Evolutionary conservation across 2,329 filamentous ascomycete species (phyloP).

Genomic region (Fusarium clavum): DNA sequence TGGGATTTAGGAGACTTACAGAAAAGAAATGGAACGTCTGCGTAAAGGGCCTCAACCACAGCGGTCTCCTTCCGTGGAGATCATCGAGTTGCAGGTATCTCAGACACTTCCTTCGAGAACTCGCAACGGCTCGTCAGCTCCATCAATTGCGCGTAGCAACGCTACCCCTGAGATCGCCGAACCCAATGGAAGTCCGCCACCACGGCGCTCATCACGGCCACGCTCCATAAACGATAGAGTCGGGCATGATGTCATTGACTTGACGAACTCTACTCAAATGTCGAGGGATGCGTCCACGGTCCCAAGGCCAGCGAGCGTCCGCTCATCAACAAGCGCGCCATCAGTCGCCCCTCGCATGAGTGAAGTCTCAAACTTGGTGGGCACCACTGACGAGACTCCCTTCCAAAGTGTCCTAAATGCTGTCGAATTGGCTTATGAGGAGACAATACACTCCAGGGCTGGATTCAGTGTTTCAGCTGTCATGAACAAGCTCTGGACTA

Average conservation of each 20-base stretch:
- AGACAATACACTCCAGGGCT: conserved; percentile 32
- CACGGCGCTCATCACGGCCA: conserved; percentile 32
- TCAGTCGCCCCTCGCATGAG: conserved; percentile 6
- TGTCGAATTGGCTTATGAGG: conserved; percentile 39
- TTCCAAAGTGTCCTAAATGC: conserved; percentile 48
- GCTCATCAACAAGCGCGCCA: conserved; percentile 10
- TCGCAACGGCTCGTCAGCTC: conserved; percentile 34
- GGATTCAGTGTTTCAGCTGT: conserved; percentile 39
- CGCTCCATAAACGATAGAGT: conserved; percentile 28
- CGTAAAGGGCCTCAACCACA: conserved; percentile 38
- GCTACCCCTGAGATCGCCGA: conserved; percentile 27
- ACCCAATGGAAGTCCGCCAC: conserved; percentile 14
- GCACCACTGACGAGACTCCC: conserved; percentile 32
- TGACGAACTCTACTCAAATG: not conserved
- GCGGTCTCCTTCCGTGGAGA: conserved; percentile 35
- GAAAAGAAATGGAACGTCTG: conserved; percentile 38
- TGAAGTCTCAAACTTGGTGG: not conserved
- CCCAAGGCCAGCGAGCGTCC: conserved; percentile 12
- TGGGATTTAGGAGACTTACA: conserved; percentile 43
- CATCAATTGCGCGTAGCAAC: conserved; percentile 20
- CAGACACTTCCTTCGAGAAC: conserved; percentile 39
- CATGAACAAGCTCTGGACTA: conserved; percentile 50
- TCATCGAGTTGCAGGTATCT: not conserved
- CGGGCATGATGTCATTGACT: conserved; percentile 1
- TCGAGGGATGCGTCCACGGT: conserved; percentile 10